Evolutionary conservation across 2,329 filamentous ascomycete genomes (phyloP).

Genomic region (Pseudogymnoascus sp.): DNA sequence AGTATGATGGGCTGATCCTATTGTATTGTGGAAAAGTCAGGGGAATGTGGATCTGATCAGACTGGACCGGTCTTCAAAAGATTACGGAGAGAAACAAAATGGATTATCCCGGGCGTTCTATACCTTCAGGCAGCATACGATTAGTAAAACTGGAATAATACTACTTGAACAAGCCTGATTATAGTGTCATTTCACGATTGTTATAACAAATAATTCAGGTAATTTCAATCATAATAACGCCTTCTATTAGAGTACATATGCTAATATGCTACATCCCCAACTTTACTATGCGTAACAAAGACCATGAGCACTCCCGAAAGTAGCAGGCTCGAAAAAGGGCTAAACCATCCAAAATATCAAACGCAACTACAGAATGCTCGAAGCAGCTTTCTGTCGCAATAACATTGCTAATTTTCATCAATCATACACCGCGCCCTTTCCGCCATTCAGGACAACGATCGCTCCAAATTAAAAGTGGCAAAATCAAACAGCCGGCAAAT

Average conservation of each 20-base stretch:
- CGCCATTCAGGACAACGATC: not conserved
- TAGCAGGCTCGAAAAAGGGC: slow-evolving; percentile 2
- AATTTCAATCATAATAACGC: not conserved
- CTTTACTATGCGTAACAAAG: slow-evolving; percentile 4
- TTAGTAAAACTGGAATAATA: not conserved
- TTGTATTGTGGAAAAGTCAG: not conserved
- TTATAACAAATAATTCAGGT: not conserved
- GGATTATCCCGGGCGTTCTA: not conserved
- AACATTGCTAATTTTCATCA: slow-evolving; percentile 3
- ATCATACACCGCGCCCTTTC: not conserved
- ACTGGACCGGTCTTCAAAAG: no score
- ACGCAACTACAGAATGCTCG: not conserved
- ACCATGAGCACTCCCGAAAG: not conserved
- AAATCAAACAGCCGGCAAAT: slow-evolving; percentile 2
- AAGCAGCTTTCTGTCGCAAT: not conserved
- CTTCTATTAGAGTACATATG: slow-evolving; percentile 7
- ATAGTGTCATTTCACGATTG: not conserved
- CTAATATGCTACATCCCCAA: slow-evolving; percentile 3
- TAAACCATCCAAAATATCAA: not conserved
- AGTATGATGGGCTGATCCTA: not conserved
- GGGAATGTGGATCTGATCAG: not conserved
- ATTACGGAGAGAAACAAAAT: not conserved
- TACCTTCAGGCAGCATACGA: not conserved
- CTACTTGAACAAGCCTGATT: not conserved
- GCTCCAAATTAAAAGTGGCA: slow-evolving; percentile 2